Evolutionary conservation across 306 rosid genomes (phyloP), one percentile per base, ranked within the genome.

Genomic region (Trichosanthes cucumerina): DNA sequence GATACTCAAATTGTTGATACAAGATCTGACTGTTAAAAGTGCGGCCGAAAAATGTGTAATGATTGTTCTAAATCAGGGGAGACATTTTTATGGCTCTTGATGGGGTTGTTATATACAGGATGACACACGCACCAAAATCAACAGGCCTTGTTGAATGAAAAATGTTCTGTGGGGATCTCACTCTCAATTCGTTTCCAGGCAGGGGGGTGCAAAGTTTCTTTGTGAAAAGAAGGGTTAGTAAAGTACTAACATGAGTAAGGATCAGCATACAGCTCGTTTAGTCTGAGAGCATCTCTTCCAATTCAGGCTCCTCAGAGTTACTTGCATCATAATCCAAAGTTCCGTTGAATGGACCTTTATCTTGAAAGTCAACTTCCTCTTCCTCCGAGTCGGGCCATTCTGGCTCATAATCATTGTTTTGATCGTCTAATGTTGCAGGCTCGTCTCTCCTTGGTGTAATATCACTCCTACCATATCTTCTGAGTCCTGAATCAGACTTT

Each of bases 211-310:
- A 75, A 53, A 34, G 47, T 18, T 53, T 75, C 19, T 33, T 4
- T 10, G 34, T 74, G 79, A 75, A 53, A 47, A 52, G 64, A 33
- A 34, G 49, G 53, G 66, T 34, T 76, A 56, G 33, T 36, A n/a
- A 53, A 54, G 66, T 36, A 76, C 47, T n/a, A 36, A 50, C 39
- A 28, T 24, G 50, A 4, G 63, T 39, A 49, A 60, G 65, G 84
- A 80, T 65, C 41, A 34, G 16, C 26, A 47, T 57, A 38, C 82
- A 28, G 6, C 57, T 82, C 34, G 70, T 80, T 86, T 86, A 96
- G 84, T 96, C 99, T 19, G 99, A 92, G 13, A 96, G 85, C 83
- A 92, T 71, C 89, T 92, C 99, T 80, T 96, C 99, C 82, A 92
- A 82, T 81, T 92, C 99, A 36, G 92, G 89, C 52, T 92, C 93